Conservation (phyloP, 108 stramenopile genomes). For the Ochromonas danica region DNA sequence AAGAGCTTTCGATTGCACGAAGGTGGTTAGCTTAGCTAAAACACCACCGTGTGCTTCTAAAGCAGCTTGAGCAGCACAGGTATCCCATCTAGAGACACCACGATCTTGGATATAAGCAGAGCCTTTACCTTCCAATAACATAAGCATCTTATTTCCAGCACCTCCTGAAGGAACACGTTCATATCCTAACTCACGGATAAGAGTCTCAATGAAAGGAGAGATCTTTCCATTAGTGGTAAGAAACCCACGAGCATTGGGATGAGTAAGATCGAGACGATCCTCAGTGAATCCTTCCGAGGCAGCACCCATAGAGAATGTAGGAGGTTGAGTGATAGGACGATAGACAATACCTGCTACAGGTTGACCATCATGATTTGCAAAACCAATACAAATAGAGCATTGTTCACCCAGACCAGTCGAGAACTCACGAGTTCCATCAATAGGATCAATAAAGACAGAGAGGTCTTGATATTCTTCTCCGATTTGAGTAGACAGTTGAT, state of each 20-base stretch:
- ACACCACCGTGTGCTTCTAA: slow-evolving; percentile 62
- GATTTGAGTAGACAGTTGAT: slow-evolving; percentile 45
- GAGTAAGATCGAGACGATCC: slow-evolving; percentile 34
- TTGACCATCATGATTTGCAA: slow-evolving; percentile 50
- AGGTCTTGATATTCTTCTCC: slow-evolving; percentile 57
- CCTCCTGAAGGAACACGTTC: slow-evolving; percentile 54
- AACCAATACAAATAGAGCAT: slow-evolving; percentile 70
- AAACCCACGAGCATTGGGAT: slow-evolving; percentile 38
- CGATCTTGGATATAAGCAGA: slow-evolving; percentile 62
- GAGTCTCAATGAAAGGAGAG: slow-evolving; percentile 56
- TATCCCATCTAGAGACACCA: slow-evolving; percentile 66
- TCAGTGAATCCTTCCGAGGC: slow-evolving; percentile 49
- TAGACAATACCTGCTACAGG: slow-evolving; percentile 63
- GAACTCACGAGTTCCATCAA: slow-evolving; percentile 76
- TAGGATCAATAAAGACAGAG: slow-evolving; percentile 73
- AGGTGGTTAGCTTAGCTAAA: slow-evolving; percentile 51
- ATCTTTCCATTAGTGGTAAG: slow-evolving; percentile 63
- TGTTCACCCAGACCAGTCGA: slow-evolving; percentile 65
- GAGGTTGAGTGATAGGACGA: slow-evolving; percentile 53
- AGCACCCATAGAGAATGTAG: slow-evolving; percentile 61
- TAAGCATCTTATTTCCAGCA: slow-evolving; percentile 66
- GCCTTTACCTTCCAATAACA: slow-evolving; percentile 54
- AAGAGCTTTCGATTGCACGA: slow-evolving; percentile 19
- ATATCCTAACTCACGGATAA: slow-evolving; percentile 48
- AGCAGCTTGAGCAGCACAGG: slow-evolving; percentile 62